A percentile compares a stretch with the other conserved stretches of the same genome.
Conservation (phyloP, 768 basidiomycete genomes). For the Tubosaeta sp. region DNA sequence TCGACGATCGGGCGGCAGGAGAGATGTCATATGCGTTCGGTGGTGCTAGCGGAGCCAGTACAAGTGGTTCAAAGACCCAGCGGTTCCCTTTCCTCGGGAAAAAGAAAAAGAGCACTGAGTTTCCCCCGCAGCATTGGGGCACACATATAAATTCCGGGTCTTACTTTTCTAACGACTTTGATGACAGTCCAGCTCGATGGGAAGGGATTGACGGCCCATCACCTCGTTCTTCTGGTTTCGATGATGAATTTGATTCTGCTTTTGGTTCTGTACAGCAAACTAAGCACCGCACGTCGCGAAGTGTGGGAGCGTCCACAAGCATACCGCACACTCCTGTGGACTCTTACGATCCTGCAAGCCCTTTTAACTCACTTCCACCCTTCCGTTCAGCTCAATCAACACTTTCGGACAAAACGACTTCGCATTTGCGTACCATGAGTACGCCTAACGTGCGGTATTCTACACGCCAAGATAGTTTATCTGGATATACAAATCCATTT, state of each 20-base stretch:
- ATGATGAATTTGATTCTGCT: slow-evolving; percentile 45
- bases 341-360: slow-evolving; percentile 31
- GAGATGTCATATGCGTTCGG: slow-evolving; percentile 54
- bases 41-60: not conserved
- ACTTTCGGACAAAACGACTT: slow-evolving; percentile 26
- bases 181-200: slow-evolving; percentile 21
- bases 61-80: slow-evolving; percentile 34
- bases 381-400: slow-evolving; percentile 31
- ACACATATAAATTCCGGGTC: slow-evolving; percentile 45
- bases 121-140: slow-evolving; percentile 69
- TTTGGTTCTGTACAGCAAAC: slow-evolving; percentile 30
- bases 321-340: slow-evolving; percentile 18
- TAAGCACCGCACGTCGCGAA: slow-evolving; percentile 18
- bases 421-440: slow-evolving; percentile 35
- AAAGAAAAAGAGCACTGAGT: slow-evolving; percentile 47
- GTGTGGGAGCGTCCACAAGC: slow-evolving; percentile 9
- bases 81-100: slow-evolving; percentile 31
- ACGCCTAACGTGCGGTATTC: slow-evolving; percentile 22
- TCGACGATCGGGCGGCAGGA: slow-evolving; percentile 44
- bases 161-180: slow-evolving; percentile 42
- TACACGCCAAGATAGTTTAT: not conserved
- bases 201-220: slow-evolving; percentile 26
- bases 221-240: slow-evolving; percentile 27
- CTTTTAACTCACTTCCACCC: slow-evolving; percentile 34
- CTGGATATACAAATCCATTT: slow-evolving; percentile 28